Percentiles rank a stretch among this genome's conserved stretches.
Evolutionary conservation across 495 filamentous ascomycete genomes (phyloP).

Genomic region (Aspergillus cristatus): DNA sequence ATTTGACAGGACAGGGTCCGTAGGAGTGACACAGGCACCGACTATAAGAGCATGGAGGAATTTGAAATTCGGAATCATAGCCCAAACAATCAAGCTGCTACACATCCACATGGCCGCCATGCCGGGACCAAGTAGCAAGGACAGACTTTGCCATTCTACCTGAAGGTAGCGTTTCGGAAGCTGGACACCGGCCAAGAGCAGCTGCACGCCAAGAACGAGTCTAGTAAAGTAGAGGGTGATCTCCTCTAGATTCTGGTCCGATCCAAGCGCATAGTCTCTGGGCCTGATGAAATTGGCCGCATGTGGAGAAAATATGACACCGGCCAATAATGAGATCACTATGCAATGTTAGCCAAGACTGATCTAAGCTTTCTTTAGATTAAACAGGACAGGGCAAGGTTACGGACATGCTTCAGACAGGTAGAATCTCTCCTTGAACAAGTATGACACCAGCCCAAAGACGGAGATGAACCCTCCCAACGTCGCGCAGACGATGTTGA

Average conservation of each 20-base stretch:
- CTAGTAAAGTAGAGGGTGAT: constrained; percentile 79
- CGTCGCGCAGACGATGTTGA: constrained; percentile 79
- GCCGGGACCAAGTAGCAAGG: constrained; percentile 70
- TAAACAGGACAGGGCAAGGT: not conserved
- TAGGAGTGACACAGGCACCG: constrained; percentile 81
- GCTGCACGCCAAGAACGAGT: constrained; percentile 82
- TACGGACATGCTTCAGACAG: constrained; percentile 81
- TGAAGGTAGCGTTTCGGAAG: constrained; percentile 79
- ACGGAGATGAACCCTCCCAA: constrained; percentile 82
- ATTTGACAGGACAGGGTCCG: constrained; percentile 83
- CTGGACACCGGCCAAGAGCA: constrained; percentile 84
- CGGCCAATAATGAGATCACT: constrained; percentile 81
- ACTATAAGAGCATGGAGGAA: constrained; percentile 74
- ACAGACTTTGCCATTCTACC: constrained; percentile 71
- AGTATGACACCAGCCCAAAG: constrained; percentile 81
- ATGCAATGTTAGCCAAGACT: not conserved
- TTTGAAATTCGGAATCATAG: constrained; percentile 58
- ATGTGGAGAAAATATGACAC: constrained; percentile 67
- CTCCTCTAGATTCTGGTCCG: constrained; percentile 45
- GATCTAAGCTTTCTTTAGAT: not conserved
- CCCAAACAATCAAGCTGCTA: constrained; percentile 72
- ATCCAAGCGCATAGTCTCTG: constrained; percentile 62
- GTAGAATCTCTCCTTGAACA: constrained; percentile 84
- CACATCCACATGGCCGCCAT: constrained; percentile 88
- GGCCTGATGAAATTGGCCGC: constrained; percentile 71